Evolutionary conservation across 352 stramenopile genomes (phyloP).

Genomic region (Phytophthora megakarya): DNA sequence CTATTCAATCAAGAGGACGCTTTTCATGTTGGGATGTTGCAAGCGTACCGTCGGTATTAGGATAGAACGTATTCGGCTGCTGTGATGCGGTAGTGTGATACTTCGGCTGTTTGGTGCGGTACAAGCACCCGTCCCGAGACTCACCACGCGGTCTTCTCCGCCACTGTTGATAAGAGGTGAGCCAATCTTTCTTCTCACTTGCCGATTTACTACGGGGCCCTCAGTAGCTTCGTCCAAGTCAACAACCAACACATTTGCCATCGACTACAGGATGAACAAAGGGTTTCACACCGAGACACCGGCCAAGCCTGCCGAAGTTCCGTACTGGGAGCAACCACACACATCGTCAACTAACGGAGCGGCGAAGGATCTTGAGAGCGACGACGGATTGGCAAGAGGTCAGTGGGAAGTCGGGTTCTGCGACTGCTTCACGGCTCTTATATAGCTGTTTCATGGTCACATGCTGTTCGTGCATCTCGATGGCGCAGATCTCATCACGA

Average conservation of each 20-base stretch:
- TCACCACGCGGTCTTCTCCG: background rate
- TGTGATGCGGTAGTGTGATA: too few relatives aligned
- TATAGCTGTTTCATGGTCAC: constrained; percentile 54
- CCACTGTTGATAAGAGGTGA: background rate
- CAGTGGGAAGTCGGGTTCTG: constrained; percentile 39
- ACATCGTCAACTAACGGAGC: background rate
- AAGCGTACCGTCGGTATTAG: too few relatives aligned
- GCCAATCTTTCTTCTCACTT: constrained; percentile 10
- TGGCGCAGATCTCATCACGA: constrained; percentile 46
- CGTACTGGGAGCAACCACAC: constrained; percentile 22
- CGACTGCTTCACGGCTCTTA: constrained; percentile 46
- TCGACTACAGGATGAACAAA: constrained; percentile 18
- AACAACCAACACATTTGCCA: background rate
- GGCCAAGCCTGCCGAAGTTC: constrained; percentile 13
- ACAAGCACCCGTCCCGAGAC: too few relatives aligned
- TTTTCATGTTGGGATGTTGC: too few relatives aligned
- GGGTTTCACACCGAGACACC: constrained; percentile 22
- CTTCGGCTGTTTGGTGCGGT: too few relatives aligned
- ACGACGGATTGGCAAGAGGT: constrained; percentile 17
- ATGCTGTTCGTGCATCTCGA: constrained; percentile 50
- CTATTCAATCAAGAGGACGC: too few relatives aligned
- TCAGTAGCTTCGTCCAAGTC: constrained; percentile 9
- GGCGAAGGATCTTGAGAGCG: constrained; percentile 24
- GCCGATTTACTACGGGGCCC: constrained; percentile 20
- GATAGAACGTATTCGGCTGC: too few relatives aligned